A percentile compares a stretch with the other conserved stretches of the same genome.
Evolutionary conservation across 257 asterid genomes (phyloP).

Genomic region (Nicotiana tomentosiformis): DNA sequence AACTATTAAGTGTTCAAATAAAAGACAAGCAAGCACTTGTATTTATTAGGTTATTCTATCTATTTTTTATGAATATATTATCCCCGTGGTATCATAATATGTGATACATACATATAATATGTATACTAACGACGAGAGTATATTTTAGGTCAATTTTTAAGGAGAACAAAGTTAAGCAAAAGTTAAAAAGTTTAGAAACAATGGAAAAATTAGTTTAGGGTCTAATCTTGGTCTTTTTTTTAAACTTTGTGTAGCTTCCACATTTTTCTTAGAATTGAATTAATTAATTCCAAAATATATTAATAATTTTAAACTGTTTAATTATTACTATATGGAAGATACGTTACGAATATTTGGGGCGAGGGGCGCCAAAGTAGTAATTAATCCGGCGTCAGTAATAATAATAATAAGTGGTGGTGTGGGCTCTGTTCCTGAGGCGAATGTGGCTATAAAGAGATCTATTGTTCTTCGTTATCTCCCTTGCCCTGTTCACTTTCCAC

Average conservation of each 20-base stretch:
- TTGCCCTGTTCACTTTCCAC: background rate
- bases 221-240: too few relatives aligned
- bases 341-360: background rate
- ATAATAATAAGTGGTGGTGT: background rate
- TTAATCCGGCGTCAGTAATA: background rate
- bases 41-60: too few relatives aligned
- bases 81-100: too few relatives aligned
- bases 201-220: too few relatives aligned
- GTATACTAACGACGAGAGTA: background rate
- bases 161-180: background rate
- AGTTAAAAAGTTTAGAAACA: background rate
- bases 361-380: too few relatives aligned
- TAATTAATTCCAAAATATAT: background rate
- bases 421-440: background rate
- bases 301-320: background rate
- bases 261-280: background rate
- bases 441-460: constrained; percentile 9
- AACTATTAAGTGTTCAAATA: too few relatives aligned
- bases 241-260: too few relatives aligned
- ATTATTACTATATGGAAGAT: background rate
- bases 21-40: too few relatives aligned
- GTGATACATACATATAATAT: too few relatives aligned
- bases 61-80: too few relatives aligned
- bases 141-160: background rate
- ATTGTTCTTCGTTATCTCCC: constrained; percentile 5